Evolutionary conservation across 495 filamentous ascomycete genomes (phyloP).

Genomic region (Penicillium lividum): DNA sequence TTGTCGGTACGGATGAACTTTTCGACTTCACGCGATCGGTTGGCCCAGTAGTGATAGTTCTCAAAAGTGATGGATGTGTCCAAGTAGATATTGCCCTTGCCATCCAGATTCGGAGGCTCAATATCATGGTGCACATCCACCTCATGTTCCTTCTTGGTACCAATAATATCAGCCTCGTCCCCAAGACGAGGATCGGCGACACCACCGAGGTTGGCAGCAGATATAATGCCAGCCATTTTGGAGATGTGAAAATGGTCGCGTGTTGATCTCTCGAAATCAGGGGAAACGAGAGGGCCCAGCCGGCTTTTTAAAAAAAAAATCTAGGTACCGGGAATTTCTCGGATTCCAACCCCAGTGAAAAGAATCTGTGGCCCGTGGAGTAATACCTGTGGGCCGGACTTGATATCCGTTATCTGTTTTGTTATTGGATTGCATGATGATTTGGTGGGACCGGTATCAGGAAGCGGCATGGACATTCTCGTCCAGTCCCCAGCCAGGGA

Average conservation of each 20-base stretch:
- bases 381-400: conserved; percentile 6
- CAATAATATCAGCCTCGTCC: conserved; percentile 19
- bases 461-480: background rate
- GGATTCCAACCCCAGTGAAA: background rate
- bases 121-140: conserved; percentile 13
- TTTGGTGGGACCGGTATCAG: background rate
- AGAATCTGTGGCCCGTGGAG: background rate
- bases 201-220: conserved; percentile 19
- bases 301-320: background rate
- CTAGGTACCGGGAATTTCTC: background rate
- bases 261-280: background rate
- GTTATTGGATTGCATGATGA: conserved; percentile 9
- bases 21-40: conserved; percentile 27
- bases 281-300: background rate
- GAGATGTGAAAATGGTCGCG: background rate
- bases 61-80: conserved; percentile 35
- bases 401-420: background rate
- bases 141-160: conserved; percentile 17
- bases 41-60: conserved; percentile 37
- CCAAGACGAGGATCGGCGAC: conserved; percentile 19
- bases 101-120: conserved; percentile 11
- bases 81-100: conserved; percentile 15
- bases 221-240: conserved; percentile 17
- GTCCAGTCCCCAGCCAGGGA: background rate
- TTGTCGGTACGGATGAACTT: conserved; percentile 19